A percentile compares a stretch with the other conserved stretches of the same genome.
Conservation (phyloP, 495 filamentous ascomycete species). For the Aspergillus haitiensis region DNA sequence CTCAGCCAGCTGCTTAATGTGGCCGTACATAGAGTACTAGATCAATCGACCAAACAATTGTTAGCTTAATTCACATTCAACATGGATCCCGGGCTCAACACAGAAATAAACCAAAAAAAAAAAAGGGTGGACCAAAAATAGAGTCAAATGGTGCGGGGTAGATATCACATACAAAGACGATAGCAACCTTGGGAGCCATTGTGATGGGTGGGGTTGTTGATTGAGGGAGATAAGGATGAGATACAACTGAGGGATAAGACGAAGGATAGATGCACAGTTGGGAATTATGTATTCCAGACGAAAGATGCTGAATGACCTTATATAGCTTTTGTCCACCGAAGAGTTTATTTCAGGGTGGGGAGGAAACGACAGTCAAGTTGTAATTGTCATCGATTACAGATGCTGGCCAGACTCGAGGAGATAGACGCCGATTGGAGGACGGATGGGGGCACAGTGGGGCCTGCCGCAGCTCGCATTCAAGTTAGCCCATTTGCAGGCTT, state of each 20-base stretch:
- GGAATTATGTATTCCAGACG: not conserved
- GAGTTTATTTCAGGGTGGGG: not conserved
- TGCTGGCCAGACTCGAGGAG: slow-evolving; percentile 17
- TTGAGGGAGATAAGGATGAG: slow-evolving; percentile 5
- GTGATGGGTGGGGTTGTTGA: slow-evolving; percentile 32
- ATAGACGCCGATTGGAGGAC: slow-evolving; percentile 10
- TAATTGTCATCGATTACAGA: slow-evolving; percentile 44
- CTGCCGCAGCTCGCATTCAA: slow-evolving; percentile 25
- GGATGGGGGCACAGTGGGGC: not conserved
- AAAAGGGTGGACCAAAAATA: not conserved
- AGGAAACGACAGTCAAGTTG: slow-evolving; percentile 9
- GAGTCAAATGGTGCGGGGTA: not conserved
- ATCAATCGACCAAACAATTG: not conserved
- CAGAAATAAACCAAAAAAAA: no score
- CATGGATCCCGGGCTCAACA: not conserved
- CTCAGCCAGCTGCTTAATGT: slow-evolving; percentile 79
- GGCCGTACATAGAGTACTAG: slow-evolving; percentile 96
- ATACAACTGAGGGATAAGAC: slow-evolving; percentile 7
- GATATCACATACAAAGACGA: slow-evolving; percentile 70
- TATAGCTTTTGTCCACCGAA: not conserved
- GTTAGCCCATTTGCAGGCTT: slow-evolving; percentile 23
- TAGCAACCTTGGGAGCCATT: slow-evolving; percentile 93
- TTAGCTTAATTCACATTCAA: slow-evolving; percentile 19
- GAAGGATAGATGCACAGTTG: not conserved
- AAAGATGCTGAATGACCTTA: not conserved